Conservation (phyloP, 2,329 filamentous ascomycete genomes). For the Pseudophaeomoniella oleicola region DNA sequence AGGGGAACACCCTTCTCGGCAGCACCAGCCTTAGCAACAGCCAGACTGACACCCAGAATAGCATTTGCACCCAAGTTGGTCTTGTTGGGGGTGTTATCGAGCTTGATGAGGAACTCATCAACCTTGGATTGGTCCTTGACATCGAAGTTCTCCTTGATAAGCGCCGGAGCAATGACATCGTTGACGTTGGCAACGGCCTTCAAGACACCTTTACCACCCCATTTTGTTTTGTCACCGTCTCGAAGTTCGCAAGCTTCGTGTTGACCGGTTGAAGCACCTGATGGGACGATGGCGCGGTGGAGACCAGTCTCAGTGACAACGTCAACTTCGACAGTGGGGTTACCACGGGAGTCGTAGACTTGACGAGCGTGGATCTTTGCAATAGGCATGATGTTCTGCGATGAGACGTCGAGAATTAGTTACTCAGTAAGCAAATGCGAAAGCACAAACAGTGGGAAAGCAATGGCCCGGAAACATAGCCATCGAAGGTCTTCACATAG, state of each 20-base stretch:
- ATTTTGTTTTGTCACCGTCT: slow-evolving; percentile 76
- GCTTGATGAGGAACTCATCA: slow-evolving; percentile 71
- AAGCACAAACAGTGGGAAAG: too few relatives aligned
- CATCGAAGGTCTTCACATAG: too few relatives aligned
- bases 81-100: slow-evolving; percentile 54
- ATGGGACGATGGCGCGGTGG: slow-evolving; percentile 94
- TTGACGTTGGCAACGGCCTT: slow-evolving; percentile 84
- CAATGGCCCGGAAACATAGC: too few relatives aligned
- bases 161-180: slow-evolving; percentile 59
- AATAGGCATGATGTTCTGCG: slow-evolving; percentile 53
- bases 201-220: slow-evolving; percentile 73
- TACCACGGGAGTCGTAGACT: slow-evolving; percentile 96
- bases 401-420: too few relatives aligned
- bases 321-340: slow-evolving; percentile 98
- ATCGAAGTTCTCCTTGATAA: slow-evolving; percentile 71
- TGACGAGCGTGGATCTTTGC: slow-evolving; percentile 82
- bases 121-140: slow-evolving; percentile 76
- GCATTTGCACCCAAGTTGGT: slow-evolving; percentile 44
- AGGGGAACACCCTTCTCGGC: slow-evolving; percentile 80
- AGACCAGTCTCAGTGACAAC: slow-evolving; percentile 91
- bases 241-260: slow-evolving; percentile 86
- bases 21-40: slow-evolving; percentile 66
- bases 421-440: too few relatives aligned
- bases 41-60: slow-evolving; percentile 46
- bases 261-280: slow-evolving; percentile 86